Percentiles rank a stretch among this genome's conserved stretches.
Evolutionary conservation across 2,329 filamentous ascomycete genomes (phyloP).

Genomic region (Aspergillus tubingensis): DNA sequence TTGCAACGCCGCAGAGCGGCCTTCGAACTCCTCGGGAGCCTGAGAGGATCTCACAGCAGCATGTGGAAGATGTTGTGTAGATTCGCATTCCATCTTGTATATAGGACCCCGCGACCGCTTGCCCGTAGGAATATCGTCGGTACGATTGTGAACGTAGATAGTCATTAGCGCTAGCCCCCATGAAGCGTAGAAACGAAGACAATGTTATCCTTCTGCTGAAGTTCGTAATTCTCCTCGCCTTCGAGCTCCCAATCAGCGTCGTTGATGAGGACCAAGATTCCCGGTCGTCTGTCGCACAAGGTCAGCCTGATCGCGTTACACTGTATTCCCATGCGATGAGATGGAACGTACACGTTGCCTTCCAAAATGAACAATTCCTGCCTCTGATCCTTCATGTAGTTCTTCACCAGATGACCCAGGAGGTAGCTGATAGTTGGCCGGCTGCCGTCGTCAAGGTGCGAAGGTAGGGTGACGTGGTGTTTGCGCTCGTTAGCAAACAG

Average conservation of each 20-base stretch:
- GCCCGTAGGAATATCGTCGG: neutral
- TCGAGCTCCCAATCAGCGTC: constrained; percentile 98
- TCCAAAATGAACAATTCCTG: constrained; percentile 90
- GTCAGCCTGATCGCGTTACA: constrained; percentile 9
- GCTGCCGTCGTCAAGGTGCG: constrained; percentile 59
- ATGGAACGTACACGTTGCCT: constrained; percentile 72
- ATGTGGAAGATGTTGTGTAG: constrained; percentile 48
- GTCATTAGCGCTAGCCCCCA: constrained; percentile 64
- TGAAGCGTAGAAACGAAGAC: constrained; percentile 96
- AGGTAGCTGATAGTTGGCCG: constrained; percentile 72
- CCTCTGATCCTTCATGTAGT: constrained; percentile 80
- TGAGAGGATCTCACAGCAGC: constrained; percentile 47
- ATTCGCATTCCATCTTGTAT: constrained; percentile 11
- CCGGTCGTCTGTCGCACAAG: constrained; percentile 70
- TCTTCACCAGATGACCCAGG: constrained; percentile 74
- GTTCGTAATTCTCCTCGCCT: constrained; percentile 85
- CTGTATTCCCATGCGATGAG: neutral
- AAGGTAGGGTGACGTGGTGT: constrained; percentile 70
- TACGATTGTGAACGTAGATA: neutral
- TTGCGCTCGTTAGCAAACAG: constrained; percentile 83
- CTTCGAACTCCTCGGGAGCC: constrained; percentile 46
- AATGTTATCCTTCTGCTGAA: constrained; percentile 81
- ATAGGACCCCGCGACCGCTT: constrained; percentile 6
- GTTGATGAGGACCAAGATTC: constrained; percentile 94
- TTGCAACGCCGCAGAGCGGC: constrained; percentile 47